Conservation (phyloP, 2,329 filamentous ascomycete species). For the Alternaria sp. region DNA sequence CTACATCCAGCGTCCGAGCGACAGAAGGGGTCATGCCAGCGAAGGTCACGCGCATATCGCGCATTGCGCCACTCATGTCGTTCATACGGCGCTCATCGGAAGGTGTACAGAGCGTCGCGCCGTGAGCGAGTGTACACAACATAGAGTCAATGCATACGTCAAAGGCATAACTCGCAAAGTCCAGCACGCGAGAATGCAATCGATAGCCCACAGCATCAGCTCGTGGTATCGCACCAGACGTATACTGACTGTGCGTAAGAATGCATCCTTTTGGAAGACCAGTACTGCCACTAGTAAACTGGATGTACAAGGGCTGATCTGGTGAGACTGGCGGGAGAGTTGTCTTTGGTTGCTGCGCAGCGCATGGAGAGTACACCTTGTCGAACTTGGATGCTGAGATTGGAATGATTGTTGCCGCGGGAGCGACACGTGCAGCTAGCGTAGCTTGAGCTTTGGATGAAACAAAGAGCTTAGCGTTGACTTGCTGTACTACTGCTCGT, state of each 20-base stretch:
- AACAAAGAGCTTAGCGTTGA: slow-evolving; percentile 39
- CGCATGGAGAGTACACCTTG: slow-evolving; percentile 39
- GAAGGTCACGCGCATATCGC: slow-evolving; percentile 46
- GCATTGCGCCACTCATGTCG: slow-evolving; percentile 55
- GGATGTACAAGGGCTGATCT: slow-evolving; percentile 43
- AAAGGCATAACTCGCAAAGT: slow-evolving; percentile 52
- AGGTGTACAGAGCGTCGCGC: slow-evolving; percentile 48
- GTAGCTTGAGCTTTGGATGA: slow-evolving; percentile 42
- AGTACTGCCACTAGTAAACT: slow-evolving; percentile 50
- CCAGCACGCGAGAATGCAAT: slow-evolving; percentile 44
- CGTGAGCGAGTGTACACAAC: slow-evolving; percentile 46
- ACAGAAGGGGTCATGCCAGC: slow-evolving; percentile 51
- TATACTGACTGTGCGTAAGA: slow-evolving; percentile 47
- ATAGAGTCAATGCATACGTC: slow-evolving; percentile 50
- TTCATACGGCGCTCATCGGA: slow-evolving; percentile 60
- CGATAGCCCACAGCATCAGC: slow-evolving; percentile 46
- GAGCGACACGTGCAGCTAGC: slow-evolving; percentile 40
- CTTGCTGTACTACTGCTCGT: slow-evolving; percentile 43
- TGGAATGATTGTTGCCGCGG: slow-evolving; percentile 44
- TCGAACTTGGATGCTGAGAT: slow-evolving; percentile 45
- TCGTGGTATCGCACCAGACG: slow-evolving; percentile 47
- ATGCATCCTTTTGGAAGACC: slow-evolving; percentile 49
- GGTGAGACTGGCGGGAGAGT: slow-evolving; percentile 39
- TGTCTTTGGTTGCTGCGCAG: slow-evolving; percentile 39
- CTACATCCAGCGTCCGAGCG: slow-evolving; percentile 48